Evolutionary conservation across 768 basidiomycete species (phyloP), one percentile per base, ranked within the genome.

Genomic region (Tylopilus sp.): DNA sequence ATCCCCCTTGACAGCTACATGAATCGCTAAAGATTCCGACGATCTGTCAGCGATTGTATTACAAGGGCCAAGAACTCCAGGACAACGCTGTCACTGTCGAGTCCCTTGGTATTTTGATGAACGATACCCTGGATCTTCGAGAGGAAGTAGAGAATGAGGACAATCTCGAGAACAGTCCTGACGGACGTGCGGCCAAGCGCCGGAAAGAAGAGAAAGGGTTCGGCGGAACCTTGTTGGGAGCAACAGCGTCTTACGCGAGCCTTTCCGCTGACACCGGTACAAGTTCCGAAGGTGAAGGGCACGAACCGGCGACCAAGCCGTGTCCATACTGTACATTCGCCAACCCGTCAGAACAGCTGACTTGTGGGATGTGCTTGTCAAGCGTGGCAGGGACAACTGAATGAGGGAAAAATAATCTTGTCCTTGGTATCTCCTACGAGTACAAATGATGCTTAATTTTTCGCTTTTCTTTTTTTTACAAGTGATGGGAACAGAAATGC

Each of bases 1-100:
- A 9, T 37, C n/a, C 9, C 36, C 21, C 29, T 36, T 21, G 31
- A 24, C 42, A 91, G 89, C 63, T 90, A 38, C 82, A 86, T 42
- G 78, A 81, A 26, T 75, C 78, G 40, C 71, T 85, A 48, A 74
- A 74, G 34, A 84, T 92, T 52, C 86, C 90, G 31, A 85, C 86
- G 11, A 88, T 92, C 50, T 86, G 79, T 54, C 91, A 92, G 64
- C 78, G 84, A 45, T 69, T 93, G 24, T 87, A 81, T 62, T 77
- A 83, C 63, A 73, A 77, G 34, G 80, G 77, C 1, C 68, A 71
- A 33, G 90, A 91, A 69, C 76, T 93, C 2, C 72, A 78, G 4
- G 85, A 89, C 65, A 89, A 81, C 62, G 53, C 74, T 24, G 65
- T 67, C 26, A 77, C 75, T 1, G 71, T 78, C 51, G 78, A 73